Evolutionary conservation across 176 grass and related monocot species (phyloP), one percentile per base, ranked within the genome.

Genomic region (Aegilops tauschii): DNA sequence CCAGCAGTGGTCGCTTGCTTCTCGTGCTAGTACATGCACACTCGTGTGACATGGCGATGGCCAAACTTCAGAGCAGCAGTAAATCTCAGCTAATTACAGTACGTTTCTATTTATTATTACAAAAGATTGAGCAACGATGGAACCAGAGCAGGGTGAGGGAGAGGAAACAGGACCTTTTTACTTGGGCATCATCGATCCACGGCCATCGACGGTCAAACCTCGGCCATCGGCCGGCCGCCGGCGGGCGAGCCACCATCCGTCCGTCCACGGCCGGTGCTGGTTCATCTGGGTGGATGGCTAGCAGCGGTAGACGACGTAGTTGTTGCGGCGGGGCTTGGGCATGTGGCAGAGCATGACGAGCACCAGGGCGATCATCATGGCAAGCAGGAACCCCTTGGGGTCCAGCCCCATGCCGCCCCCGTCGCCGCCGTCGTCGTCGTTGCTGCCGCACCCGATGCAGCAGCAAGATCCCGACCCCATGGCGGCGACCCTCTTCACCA

Each of bases 391-490:
- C 10, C 93, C 93, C 86, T 83, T 83, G 58, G 85, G 73, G 81
- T 91, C 82, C 12, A 85, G 68, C 42, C 71, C 71, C 3, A 44
- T 83, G 32, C 36, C 85, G 1, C 21, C 54, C 2, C 27, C 79
- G 14, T 13, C 56, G 30, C 78, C 62, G 32, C 18, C 81, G 36
- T 50, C 80, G 27, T 40, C 80, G 80, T 13, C 86, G 45, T 81
- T 4, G 32, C 32, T 0, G 32, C 69, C 69, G 77, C 86, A 5
- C 28, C 80, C 77, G 30, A 82, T 75, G 78, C 93, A 95, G 83
- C 93, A 93, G 83, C 91, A 91, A 18, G 91, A 93, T 25, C 91
- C 91, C 89, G 91, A 95, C 9, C 91, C 91, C 93, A 93, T 95
- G 75, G 52, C 17, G 9, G 0, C 52, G 13, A 0, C 23, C 11